Base-by-base conservation (phyloP, 2,329 filamentous ascomycete genomes). In the Hypocrella siamensis region DNA sequence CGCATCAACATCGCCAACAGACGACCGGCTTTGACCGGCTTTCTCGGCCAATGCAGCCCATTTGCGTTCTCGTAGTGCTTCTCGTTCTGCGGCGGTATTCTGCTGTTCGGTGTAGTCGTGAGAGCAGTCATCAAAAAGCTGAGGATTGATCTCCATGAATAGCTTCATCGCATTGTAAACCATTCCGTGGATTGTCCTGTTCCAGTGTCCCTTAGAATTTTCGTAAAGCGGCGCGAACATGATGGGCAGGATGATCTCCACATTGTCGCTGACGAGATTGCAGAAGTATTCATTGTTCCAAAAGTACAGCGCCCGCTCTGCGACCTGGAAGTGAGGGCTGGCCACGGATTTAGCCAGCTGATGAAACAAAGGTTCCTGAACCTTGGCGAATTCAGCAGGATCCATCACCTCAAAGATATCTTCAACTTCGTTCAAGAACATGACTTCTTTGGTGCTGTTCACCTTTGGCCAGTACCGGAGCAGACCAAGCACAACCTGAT, bases 261-360 rank as follows among this genome's bases (percentile, higher is more conserved):
- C 90, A 47, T 98, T 98, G 59, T 98, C 90, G 62, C 86, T 94
- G 43, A 98, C 90, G 36, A 98, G 67, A 51, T 96, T 98, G 66
- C 90, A 98, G 61, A 98, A 98, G 56, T 98, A 98, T 56, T 98
- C 90, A 51, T 98, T 98, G 66, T 98, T 98, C 90, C 90, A 98
- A 63, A 98, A 98, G 61, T 98, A 98, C 18, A 98, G 68, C 5
- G 90, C 90, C 42, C 90, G 76, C 60, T 98, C 90, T 14, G 90
- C 90, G 36, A 98, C 90, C 65, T 98, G 90, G 63, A 98, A 98
- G 57, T 98, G 90, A 30, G 90, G 90, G 52, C 90, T 98, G 31
- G 90, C 88, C 26, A 98, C 90, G 3, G 90, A 96, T 57, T 96
- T 98, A 42, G 90, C 86, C 42, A 98, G 67, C 54, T 98, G 90